phyloP scores from a whole-genome alignment of 352 stramenopile genomes.

The Pythium aquatile region DNA sequence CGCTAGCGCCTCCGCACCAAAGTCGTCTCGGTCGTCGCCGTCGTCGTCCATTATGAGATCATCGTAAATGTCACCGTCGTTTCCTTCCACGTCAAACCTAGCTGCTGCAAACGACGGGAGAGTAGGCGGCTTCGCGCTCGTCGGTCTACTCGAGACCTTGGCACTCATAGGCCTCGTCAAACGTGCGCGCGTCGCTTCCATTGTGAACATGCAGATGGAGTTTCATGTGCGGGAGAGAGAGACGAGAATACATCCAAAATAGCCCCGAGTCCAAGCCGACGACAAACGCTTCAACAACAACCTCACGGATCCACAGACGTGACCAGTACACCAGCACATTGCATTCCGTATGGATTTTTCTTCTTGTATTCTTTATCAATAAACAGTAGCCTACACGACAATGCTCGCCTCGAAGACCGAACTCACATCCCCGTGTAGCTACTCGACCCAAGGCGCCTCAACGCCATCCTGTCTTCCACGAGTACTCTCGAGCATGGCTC shows the following conservation, averaged over 20 bases:
- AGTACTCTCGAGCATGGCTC: background rate
- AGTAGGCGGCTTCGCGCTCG: conserved; percentile 2
- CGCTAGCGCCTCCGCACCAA: conserved; percentile 36
- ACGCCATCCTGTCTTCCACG: background rate
- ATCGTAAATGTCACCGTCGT: conserved; percentile 23
- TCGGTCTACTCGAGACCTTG: conserved; percentile 27
- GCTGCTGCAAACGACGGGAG: conserved; percentile 2
- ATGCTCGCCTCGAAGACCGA: background rate
- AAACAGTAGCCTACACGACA: conserved; percentile 7
- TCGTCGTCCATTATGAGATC: conserved; percentile 39
- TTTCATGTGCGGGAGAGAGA: background rate
- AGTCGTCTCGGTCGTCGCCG: conserved; percentile 38
- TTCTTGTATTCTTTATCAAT: conserved; percentile 24
- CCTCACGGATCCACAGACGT: no score
- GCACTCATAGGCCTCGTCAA: conserved; percentile 46
- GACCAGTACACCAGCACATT: background rate
- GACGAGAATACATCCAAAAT: conserved; percentile 2
- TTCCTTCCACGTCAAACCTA: conserved; percentile 22
- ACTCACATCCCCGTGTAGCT: background rate
- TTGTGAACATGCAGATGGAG: background rate
- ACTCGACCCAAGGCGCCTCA: background rate
- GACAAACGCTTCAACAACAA: background rate
- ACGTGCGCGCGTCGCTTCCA: conserved; percentile 1
- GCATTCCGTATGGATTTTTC: background rate
- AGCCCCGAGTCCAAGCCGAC: background rate